Percentiles rank a stretch among this genome's conserved stretches.
Evolutionary conservation across 805 yeast species (phyloP).

Genomic region (Saccharomycopsis babjevae): DNA sequence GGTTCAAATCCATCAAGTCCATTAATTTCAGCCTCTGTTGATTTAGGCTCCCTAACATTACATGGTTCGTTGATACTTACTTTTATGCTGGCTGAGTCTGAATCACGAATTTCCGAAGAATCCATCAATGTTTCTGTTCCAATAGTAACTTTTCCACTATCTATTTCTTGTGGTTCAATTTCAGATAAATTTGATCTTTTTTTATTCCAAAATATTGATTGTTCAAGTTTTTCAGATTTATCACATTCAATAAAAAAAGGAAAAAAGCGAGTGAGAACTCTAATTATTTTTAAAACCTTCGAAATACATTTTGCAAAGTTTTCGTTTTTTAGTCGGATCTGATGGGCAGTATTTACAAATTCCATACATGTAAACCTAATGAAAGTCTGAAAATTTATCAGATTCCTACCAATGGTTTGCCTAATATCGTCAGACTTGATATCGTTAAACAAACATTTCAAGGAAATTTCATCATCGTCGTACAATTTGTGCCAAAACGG

Average conservation of each 20-base stretch:
- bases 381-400: not conserved
- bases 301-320: not conserved
- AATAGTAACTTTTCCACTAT: constrained; percentile 3
- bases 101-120: not conserved
- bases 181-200: not conserved
- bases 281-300: not conserved
- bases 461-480: not conserved
- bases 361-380: not conserved
- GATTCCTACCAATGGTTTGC: not conserved
- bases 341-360: not conserved
- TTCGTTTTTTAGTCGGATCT: not conserved
- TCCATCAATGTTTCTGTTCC: constrained; percentile 2
- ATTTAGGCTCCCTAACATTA: not conserved
- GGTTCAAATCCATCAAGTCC: not conserved
- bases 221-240: not conserved
- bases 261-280: constrained; percentile 6
- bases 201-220: constrained; percentile 9
- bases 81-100: constrained; percentile 3
- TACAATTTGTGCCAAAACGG: not conserved
- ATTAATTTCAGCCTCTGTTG: not conserved
- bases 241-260: constrained; percentile 10
- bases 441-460: not conserved
- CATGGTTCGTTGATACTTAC: constrained; percentile 3
- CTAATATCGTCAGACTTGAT: not conserved
- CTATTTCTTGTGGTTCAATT: not conserved